A percentile compares a stretch with the other conserved stretches of the same genome.
Conservation (phyloP, 2,329 filamentous ascomycete genomes). For the Verticillium zaregamsianum region DNA sequence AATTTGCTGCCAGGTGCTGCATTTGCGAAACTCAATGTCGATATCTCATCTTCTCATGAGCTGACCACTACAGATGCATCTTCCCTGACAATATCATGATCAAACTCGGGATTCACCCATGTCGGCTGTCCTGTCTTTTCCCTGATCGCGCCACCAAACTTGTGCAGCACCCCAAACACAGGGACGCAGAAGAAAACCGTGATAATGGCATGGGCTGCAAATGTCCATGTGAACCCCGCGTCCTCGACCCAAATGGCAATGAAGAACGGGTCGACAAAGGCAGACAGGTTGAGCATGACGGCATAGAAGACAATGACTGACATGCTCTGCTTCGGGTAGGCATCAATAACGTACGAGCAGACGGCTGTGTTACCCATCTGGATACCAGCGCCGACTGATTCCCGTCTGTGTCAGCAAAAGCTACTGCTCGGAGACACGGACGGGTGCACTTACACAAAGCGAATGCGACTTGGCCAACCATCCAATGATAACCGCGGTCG, state of each 20-base stretch:
- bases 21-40: background rate
- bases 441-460: slow-evolving; percentile 40
- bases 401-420: background rate
- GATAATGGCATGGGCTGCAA: slow-evolving; percentile 43
- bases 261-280: slow-evolving; percentile 43
- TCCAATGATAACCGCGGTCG: slow-evolving; percentile 50
- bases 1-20: no score
- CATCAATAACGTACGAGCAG: slow-evolving; percentile 50
- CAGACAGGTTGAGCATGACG: slow-evolving; percentile 46
- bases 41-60: background rate
- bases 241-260: slow-evolving; percentile 42
- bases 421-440: background rate
- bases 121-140: slow-evolving; percentile 28
- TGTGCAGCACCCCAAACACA: slow-evolving; percentile 31
- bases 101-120: slow-evolving; percentile 43
- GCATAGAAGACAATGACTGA: slow-evolving; percentile 50
- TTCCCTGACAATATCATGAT: slow-evolving; percentile 7
- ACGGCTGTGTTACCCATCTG: slow-evolving; percentile 53
- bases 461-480: slow-evolving; percentile 51
- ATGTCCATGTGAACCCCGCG: slow-evolving; percentile 46
- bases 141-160: slow-evolving; percentile 32
- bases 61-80: background rate
- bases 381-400: slow-evolving; percentile 45
- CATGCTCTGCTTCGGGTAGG: slow-evolving; percentile 51
- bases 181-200: slow-evolving; percentile 33